Evolutionary conservation across 768 basidiomycete species (phyloP).

Genomic region (Tulasnella sp.): DNA sequence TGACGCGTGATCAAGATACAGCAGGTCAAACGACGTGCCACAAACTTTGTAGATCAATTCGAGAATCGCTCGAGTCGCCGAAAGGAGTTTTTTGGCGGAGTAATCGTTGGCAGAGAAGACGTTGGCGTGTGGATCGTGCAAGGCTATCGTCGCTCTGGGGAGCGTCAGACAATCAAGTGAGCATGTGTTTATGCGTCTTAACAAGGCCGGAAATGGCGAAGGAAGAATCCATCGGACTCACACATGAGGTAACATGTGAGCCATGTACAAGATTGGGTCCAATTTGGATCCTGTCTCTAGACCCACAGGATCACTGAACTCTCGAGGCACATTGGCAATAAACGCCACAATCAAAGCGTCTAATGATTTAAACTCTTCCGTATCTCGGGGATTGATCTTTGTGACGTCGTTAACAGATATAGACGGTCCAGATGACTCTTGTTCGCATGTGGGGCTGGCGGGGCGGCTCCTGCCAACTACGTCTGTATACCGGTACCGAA

Average conservation of each 20-base stretch:
- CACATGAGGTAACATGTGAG: constrained; percentile 26
- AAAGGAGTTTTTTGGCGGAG: constrained; percentile 2
- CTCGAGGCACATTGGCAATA: constrained; percentile 43
- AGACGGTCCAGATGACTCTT: too few relatives aligned
- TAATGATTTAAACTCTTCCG: constrained; percentile 52
- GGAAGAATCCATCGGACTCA: neutral
- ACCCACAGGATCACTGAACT: constrained; percentile 43
- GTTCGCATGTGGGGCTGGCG: too few relatives aligned
- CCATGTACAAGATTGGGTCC: constrained; percentile 44
- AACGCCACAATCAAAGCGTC: constrained; percentile 50
- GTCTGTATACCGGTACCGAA: neutral
- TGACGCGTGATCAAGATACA: constrained; percentile 24
- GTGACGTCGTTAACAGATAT: neutral
- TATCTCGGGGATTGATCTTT: constrained; percentile 41
- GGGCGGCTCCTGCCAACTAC: too few relatives aligned
- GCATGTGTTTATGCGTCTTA: too few relatives aligned
- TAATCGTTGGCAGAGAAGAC: neutral
- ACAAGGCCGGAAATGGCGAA: neutral
- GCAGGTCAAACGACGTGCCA: constrained; percentile 12
- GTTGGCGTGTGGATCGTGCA: constrained; percentile 17
- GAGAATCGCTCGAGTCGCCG: constrained; percentile 7
- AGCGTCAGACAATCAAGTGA: neutral
- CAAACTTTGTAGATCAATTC: constrained; percentile 6
- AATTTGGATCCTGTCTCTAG: constrained; percentile 30
- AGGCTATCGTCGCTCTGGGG: constrained; percentile 14